Evolutionary conservation across 2,329 filamentous ascomycete genomes (phyloP), one percentile per base, ranked within the genome.

Genomic region (Paracamarosporium sp.): DNA sequence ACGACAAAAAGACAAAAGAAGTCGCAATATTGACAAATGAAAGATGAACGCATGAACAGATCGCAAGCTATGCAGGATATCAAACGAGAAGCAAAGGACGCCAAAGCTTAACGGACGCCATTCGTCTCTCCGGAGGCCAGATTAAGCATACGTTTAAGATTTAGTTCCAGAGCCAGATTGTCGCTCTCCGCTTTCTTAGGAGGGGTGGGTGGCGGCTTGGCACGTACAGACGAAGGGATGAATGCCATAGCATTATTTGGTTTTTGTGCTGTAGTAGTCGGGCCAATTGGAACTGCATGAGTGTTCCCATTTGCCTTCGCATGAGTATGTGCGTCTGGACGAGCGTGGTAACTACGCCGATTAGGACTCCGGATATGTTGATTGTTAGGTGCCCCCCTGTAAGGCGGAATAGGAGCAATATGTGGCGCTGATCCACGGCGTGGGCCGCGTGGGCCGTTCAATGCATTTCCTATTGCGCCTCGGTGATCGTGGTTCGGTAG

Each of bases 121-220:
- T 62, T 56, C 24, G 56, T 61, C 36, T 67, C 64, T 33, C 64
- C 68, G 31, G 63, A 46, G 30, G 66, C 67, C 25, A 76, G 56
- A 54, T 76, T 76, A 50, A 76, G 71, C 63, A 76, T 59, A 27
- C 72, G 72, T 62, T 75, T 76, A 46, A 76, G 63, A 55, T 76
- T 67, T 63, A 75, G 68, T 63, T 75, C 73, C 53, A 76, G 60
- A 61, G 71, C 61, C 55, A 65, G 60, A 6, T 65, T 64, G 54
- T 72, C 61, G 35, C 57, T 50, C 15, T 62, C 53, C 6, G 64
- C 57, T 36, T 52, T 60, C 47, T 61, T 63, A 33, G 61, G 59
- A 15, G 61, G 57, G 17, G 62, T 61, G 41, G 67, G 27, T 56
- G 31, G 62, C 50, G 71, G 66, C 56, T 74, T 76, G 3, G 73